These are phyloP conservation scores for Tylopilus subfusipes DNA, from an alignment of 768 basidiomycete genomes.

Conservation along the genomic window DNA sequence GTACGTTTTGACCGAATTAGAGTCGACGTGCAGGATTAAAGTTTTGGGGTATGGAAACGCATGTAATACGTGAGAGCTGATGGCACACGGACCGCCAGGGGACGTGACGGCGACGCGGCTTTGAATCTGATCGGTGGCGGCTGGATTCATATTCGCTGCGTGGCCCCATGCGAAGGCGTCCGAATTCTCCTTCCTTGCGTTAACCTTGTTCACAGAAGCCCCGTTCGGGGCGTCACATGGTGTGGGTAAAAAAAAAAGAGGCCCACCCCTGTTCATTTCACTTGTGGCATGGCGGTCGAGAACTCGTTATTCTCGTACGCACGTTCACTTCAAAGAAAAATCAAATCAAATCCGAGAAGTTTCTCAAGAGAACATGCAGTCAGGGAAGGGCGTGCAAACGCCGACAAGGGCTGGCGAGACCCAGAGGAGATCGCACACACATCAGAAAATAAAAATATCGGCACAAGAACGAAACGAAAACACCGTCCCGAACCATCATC, in stretches of 20 bases:
- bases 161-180: neutral
- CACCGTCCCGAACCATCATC: neutral
- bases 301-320: neutral
- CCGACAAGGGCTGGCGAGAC: neutral
- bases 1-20: neutral
- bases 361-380: constrained; percentile 9
- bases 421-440: neutral
- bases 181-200: too few relatives aligned
- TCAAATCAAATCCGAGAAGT: constrained; percentile 27
- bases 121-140: neutral
- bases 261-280: neutral
- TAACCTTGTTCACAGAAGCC: constrained; percentile 10
- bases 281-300: neutral
- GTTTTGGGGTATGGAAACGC: neutral
- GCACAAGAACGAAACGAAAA: neutral
- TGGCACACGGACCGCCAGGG: neutral
- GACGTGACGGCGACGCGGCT: neutral
- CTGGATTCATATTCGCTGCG: neutral
- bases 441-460: constrained; percentile 4
- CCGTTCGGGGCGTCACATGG: neutral
- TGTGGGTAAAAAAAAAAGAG: neutral
- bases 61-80: neutral
- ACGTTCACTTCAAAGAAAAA: constrained; percentile 4
- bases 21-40: neutral
- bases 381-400: neutral